Evolutionary conservation across 805 yeast genomes (phyloP).

Genomic region (Ogataea paradorogensis): DNA sequence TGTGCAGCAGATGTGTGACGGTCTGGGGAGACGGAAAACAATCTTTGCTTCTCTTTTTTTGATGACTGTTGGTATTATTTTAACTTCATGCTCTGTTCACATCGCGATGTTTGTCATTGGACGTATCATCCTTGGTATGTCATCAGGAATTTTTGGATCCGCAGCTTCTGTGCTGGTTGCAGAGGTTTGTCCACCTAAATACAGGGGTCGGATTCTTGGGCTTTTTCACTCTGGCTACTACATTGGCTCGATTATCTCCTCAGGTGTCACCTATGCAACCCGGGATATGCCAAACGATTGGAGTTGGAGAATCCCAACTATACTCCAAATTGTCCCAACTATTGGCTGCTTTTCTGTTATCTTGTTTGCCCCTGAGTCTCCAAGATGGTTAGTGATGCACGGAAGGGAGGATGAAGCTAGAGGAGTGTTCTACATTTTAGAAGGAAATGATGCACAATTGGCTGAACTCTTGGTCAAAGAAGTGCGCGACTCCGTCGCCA

Average conservation of each 20-base stretch:
- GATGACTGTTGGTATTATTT: constrained; percentile 50
- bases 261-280: constrained; percentile 44
- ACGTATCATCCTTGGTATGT: constrained; percentile 46
- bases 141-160: constrained; percentile 38
- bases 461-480: constrained; percentile 32
- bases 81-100: constrained; percentile 38
- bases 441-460: constrained; percentile 33
- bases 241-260: constrained; percentile 42
- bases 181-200: constrained; percentile 45
- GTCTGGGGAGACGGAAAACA: constrained; percentile 56
- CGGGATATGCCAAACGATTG: constrained; percentile 37
- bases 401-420: constrained; percentile 37
- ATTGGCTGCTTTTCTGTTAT: neutral
- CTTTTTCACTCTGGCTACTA: constrained; percentile 45
- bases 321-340: constrained; percentile 34
- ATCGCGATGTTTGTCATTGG: constrained; percentile 36
- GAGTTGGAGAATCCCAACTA: constrained; percentile 53
- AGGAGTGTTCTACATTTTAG: constrained; percentile 31
- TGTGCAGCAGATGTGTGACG: constrained; percentile 4
- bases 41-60: constrained; percentile 49
- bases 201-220: constrained; percentile 38
- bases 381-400: constrained; percentile 36
- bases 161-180: constrained; percentile 47
- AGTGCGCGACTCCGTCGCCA: constrained; percentile 32
- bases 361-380: constrained; percentile 39